Conservation (phyloP, 371 early-diverging fungal genomes). For the Circinella umbellata region DNA sequence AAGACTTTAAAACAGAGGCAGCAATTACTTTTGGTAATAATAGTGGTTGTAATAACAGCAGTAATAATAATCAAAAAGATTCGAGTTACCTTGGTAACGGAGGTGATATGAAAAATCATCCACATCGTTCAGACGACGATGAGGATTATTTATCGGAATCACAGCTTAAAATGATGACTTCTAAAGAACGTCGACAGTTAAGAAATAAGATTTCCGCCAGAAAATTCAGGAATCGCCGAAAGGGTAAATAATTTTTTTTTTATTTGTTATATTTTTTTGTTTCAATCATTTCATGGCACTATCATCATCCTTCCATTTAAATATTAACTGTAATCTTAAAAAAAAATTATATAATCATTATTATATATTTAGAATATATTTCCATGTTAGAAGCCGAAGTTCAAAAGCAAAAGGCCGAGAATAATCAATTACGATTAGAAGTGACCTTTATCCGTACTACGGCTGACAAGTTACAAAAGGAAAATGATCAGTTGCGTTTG, state of each 20-base stretch:
- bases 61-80: background rate
- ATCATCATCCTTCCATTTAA: too few species aligned
- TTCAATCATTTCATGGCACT: too few species aligned
- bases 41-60: background rate
- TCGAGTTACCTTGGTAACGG: too few species aligned
- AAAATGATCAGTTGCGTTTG: constrained; percentile 40
- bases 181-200: constrained; percentile 88
- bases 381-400: constrained; percentile 67
- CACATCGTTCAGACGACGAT: constrained; percentile 14
- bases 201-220: constrained; percentile 92
- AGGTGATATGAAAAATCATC: background rate
- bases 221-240: constrained; percentile 86
- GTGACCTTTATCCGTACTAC: constrained; percentile 41
- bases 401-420: constrained; percentile 55
- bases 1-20: background rate
- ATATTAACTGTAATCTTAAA: too few species aligned
- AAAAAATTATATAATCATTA: background rate
- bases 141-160: constrained; percentile 35
- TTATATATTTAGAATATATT: constrained; percentile 68
- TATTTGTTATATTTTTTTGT: background rate
- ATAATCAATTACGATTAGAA: constrained; percentile 58
- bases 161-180: constrained; percentile 64
- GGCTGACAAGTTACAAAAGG: constrained; percentile 36
- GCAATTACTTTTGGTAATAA: constrained; percentile 1
- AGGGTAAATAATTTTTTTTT: constrained; percentile 57